Evolutionary conservation across 352 stramenopile species (phyloP), one percentile per base, ranked within the genome.

Genomic region (Phytophthora boehmeriae): DNA sequence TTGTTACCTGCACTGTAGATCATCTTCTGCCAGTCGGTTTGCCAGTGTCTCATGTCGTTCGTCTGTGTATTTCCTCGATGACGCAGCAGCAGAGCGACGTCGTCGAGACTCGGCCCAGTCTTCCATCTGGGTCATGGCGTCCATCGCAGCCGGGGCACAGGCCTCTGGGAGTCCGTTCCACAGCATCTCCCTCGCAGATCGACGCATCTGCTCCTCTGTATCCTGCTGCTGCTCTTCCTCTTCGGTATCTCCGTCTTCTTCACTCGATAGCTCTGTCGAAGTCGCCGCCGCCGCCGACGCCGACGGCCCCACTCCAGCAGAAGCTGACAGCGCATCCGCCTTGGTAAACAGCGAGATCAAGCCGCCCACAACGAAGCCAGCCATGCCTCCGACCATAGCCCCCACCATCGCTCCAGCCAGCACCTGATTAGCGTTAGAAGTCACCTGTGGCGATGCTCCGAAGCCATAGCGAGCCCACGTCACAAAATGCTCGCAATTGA

Each of bases 401-500:
- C 81, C 81, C 13, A 90, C 63, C 59, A 90, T 71, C 10, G 81
- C 81, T 8, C 77, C 78, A 1, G 79, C 78, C n/a, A 89, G 46
- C 36, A 89, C 78, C 44, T 88, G 75, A 22, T 83, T 85, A 0
- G 76, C 68, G 34, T 89, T 80, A 19, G 78, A 82, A 3, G 56
- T 54, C 9, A 82, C 78, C 16, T 92, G 82, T 23, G 80, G 82
- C 30, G 82, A 92, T 45, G 74, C 66, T 2, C 74, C 72, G 10
- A 75, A 56, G 16, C 78, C 78, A 54, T 92, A 89, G 32, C 80
- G 68, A 11, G 78, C 82, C 82, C 78, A 92, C 43, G 82, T 89
- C 39, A 89, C 82, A 67, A 92, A 92, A 59, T 92, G 82, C 52
- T 92, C 82, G 71, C 82, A 92, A 53, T 92, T 92, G 70, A 84